Conservation (phyloP, 169 alveolate species). For the Cryptosporidium sp. region DNA sequence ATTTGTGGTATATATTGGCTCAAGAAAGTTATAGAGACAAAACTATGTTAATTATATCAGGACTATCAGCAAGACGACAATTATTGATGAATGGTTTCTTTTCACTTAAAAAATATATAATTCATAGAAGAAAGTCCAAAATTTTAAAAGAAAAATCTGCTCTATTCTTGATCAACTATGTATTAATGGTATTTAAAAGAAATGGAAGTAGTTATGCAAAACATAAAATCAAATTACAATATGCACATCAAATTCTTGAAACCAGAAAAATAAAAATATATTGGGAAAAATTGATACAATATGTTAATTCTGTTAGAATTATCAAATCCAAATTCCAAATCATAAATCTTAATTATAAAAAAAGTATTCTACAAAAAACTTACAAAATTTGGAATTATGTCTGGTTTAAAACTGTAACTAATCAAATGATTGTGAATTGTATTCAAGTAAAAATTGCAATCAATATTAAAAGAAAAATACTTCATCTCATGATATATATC, state of each 20-base stretch:
- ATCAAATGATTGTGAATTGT: constrained; percentile 55
- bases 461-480: constrained; percentile 19
- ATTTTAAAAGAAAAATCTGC: constrained; percentile 9
- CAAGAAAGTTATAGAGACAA: constrained; percentile 54
- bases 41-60: constrained; percentile 38
- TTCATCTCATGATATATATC: background rate
- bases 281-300: constrained; percentile 25
- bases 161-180: background rate
- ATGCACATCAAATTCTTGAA: background rate
- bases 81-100: background rate
- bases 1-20: constrained; percentile 11
- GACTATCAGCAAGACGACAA: constrained; percentile 49
- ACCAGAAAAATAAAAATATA: background rate
- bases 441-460: background rate
- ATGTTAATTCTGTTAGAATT: background rate
- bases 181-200: constrained; percentile 2
- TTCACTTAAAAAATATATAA: constrained; percentile 8
- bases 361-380: background rate
- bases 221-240: background rate
- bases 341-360: background rate
- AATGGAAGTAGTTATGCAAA: constrained; percentile 3
- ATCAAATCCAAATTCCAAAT: background rate
- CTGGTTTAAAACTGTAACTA: constrained; percentile 29
- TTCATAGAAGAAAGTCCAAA: background rate
- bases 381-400: constrained; percentile 55